Evolutionary conservation across 768 basidiomycete genomes (phyloP), one percentile per base, ranked within the genome.

Genomic region (Panaeolus papilionaceus): DNA sequence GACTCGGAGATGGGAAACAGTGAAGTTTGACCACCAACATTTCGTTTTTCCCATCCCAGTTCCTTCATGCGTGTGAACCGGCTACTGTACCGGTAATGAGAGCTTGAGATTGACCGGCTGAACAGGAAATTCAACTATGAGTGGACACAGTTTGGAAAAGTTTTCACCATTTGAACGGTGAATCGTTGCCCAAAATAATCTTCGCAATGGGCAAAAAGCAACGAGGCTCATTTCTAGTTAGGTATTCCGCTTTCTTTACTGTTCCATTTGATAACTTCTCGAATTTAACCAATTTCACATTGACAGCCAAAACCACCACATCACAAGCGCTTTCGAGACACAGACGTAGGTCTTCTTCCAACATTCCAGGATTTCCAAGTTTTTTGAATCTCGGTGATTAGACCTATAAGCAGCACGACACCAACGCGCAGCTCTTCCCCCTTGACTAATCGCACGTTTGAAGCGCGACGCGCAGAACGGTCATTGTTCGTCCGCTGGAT

Each of bases 311-410:
- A 76, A 76, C 26, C 89, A 89, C 76, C 89, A 90, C 72, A 82
- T 90, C 37, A 79, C 87, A 10, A 89, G 88, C 44, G 82, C 88
- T 3, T 88, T 91, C 75, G 75, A 87, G 62, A 85, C 87, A 2
- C 87, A 90, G 75, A 90, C 88, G 89, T 91, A 74, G 67, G 84
- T 77, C 62, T 33, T 38, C 40, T 65, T 62, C 61, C 58, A 26
- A 61, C 42, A 38, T 47, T 33, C 44, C 9, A 9, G 66, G 39
- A 70, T 54, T 14, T 44, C 16, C 33, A 5, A 33, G 33, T 16
- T 44, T 44, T n/a, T 1, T 18, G 4, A 16, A 14, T 18, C 18
- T 49, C 37, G 11, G 45, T 71, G 23, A 9, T 20, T 61, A 85
- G 84, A 44, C 83, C 85, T 16, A 68, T 83, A 20, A 82, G 79